Base-by-base conservation (phyloP, 2,329 filamentous ascomycete species). In the Zalaria sp. region DNA sequence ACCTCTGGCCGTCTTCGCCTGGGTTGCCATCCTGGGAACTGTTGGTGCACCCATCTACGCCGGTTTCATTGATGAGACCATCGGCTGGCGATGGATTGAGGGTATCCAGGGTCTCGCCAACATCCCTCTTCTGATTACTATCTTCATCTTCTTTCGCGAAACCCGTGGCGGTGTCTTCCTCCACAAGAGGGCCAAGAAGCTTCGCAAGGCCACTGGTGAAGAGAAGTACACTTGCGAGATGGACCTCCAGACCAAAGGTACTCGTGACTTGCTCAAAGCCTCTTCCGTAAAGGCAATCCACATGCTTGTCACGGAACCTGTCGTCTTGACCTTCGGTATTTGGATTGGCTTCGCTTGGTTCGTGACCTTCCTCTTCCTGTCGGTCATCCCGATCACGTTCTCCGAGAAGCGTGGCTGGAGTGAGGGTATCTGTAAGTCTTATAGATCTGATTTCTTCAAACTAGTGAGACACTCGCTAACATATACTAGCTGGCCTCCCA, bases 81-180 rank as follows among this genome's bases (percentile, higher is more conserved):
- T 73, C 25, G 68, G 68, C 41, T 72, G 69, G 69, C 58, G 69
- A 42, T 73, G 69, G 69, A 64, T 71, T n/a, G 61, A 72, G 52
- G 69, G 68, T 39, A 66, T 72, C 35, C 68, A 72, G 48, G 69
- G 69, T 5, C 51, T 73, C 3, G 63, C 65, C 49, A 72, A 71
- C 51, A 60, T 72, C 28, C 68, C 68, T 4, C 63, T 72, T 5
- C 53, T 63, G 10, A 59, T 69, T 45, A 46, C 60, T 42, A 60
- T 70, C 46, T 57, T 64, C 41, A 39, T 66, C 47, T 64, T 62
- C 54, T 65, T 70, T 39, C 57, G 56, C 3, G 66, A 69, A 44
- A 70, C 67, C 10, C 62, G 66, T n/a, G 66, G 66, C 37, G 62
- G 64, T 42, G 65, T 66, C 1, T 54, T 58, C n/a, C 59, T 72